Conservation (phyloP, 805 yeast genomes). For the Torulaspora franciscae region DNA sequence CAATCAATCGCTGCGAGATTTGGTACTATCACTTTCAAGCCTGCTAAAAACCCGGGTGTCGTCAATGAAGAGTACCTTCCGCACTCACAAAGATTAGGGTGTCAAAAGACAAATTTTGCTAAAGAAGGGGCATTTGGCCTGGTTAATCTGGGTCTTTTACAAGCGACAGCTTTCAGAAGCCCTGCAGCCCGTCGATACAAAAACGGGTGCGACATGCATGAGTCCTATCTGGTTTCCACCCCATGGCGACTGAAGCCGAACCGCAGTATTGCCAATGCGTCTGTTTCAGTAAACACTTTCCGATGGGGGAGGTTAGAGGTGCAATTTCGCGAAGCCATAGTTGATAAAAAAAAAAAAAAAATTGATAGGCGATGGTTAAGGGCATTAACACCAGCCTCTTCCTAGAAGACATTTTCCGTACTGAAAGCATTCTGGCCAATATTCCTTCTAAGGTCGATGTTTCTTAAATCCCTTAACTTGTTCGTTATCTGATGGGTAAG, state of each 20-base stretch:
- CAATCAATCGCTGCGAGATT: no score
- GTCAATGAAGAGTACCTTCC: no score
- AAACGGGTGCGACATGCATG: not conserved
- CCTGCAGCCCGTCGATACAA: not conserved
- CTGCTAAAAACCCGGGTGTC: no score
- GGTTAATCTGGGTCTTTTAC: not conserved
- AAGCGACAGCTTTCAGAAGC: not conserved
- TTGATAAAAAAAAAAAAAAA: not conserved
- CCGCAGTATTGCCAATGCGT: not conserved
- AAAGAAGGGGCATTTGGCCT: no score
- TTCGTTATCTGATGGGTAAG: slow-evolving; percentile 17
- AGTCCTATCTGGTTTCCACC: not conserved
- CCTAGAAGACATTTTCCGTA: slow-evolving; percentile 2
- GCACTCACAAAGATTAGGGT: no score
- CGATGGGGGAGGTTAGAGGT: not conserved
- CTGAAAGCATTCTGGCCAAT: slow-evolving; percentile 31
- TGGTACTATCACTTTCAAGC: no score
- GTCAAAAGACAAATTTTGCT: no score
- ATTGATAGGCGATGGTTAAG: not conserved
- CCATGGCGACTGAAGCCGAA: not conserved
- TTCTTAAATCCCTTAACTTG: slow-evolving; percentile 17
- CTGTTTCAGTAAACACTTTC: not conserved
- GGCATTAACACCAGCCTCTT: slow-evolving; percentile 6
- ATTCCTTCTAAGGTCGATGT: slow-evolving; percentile 28
- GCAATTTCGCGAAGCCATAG: not conserved